Evolutionary conservation across 2,329 filamentous ascomycete genomes (phyloP).

Genomic region (Echinosphaeria canescens): DNA sequence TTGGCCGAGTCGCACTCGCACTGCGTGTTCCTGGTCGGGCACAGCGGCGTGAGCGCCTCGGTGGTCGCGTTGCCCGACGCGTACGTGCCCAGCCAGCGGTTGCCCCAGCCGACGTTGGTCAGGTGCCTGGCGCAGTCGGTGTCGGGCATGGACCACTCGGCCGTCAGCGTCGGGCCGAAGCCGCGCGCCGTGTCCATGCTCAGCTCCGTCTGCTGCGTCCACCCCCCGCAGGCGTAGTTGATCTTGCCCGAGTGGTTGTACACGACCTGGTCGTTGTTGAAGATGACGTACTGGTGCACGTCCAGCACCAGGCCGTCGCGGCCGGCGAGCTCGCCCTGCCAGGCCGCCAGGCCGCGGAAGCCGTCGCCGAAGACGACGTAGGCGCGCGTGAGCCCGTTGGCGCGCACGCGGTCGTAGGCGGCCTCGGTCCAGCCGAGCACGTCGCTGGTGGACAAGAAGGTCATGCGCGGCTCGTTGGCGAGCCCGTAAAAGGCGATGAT

Average conservation of each 20-base stretch:
- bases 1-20: constrained; percentile 67
- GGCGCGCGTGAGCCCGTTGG: constrained; percentile 48
- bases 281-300: constrained; percentile 96
- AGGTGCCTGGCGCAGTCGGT: constrained; percentile 78
- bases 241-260: constrained; percentile 70
- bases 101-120: constrained; percentile 77
- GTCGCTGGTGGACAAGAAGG: constrained; percentile 35
- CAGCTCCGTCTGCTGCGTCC: constrained; percentile 56
- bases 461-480: constrained; percentile 87
- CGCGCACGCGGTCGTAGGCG: constrained; percentile 50
- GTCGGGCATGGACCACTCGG: constrained; percentile 95
- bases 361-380: constrained; percentile 80
- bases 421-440: constrained; percentile 65
- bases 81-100: constrained; percentile 79
- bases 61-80: constrained; percentile 39
- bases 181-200: constrained; percentile 56
- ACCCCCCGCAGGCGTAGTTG: constrained; percentile 68
- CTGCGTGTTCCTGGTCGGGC: constrained; percentile 39
- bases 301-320: constrained; percentile 67
- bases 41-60: constrained; percentile 47
- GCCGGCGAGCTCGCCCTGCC: constrained; percentile 62
- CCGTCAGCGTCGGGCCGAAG: constrained; percentile 85
- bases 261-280: constrained; percentile 73
- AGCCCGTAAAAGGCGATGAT: constrained; percentile 85
- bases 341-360: constrained; percentile 78